phyloP scores from a whole-genome alignment of 805 yeast genomes.

The Starmerella potacharoeniae region DNA sequence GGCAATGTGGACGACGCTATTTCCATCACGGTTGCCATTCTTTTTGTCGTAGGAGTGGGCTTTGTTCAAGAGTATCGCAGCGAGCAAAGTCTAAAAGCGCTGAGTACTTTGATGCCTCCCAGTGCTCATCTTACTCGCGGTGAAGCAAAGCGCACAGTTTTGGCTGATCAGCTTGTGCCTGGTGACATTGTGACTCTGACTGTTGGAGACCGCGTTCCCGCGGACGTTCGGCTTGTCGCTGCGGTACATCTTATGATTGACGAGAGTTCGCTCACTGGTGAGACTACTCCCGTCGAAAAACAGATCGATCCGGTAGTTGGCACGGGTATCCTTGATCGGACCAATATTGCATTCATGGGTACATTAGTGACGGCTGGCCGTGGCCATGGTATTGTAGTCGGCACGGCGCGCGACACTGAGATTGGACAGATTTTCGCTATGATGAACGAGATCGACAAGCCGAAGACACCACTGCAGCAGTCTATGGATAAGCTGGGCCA shows the following conservation, averaged over 20 bases:
- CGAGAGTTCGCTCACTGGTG: constrained; percentile 93
- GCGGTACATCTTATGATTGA: constrained; percentile 76
- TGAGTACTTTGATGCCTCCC: constrained; percentile 91
- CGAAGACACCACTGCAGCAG: constrained; percentile 91
- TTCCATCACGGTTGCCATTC: constrained; percentile 82
- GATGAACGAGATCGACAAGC: constrained; percentile 92
- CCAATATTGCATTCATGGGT: constrained; percentile 88
- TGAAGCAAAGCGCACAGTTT: constrained; percentile 63
- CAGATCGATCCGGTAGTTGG: constrained; percentile 36
- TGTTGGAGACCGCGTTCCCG: constrained; percentile 95
- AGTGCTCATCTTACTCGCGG: constrained; percentile 83
- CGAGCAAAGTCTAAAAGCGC: constrained; percentile 86
- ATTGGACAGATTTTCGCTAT: constrained; percentile 90
- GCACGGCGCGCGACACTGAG: constrained; percentile 80
- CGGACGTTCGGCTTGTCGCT: constrained; percentile 73
- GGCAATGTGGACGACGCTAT: constrained; percentile 95
- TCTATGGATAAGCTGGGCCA: constrained; percentile 94
- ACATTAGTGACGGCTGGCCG: constrained; percentile 93
- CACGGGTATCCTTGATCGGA: constrained; percentile 37
- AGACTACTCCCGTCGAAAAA: constrained; percentile 77
- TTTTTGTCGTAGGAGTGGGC: constrained; percentile 92
- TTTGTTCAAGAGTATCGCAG: constrained; percentile 95
- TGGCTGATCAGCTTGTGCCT: constrained; percentile 84
- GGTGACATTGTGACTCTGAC: constrained; percentile 86
- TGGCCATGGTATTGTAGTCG: constrained; percentile 86